Evolutionary conservation across 768 basidiomycete genomes (phyloP).

Genomic region (Xanthoconium purpureum): DNA sequence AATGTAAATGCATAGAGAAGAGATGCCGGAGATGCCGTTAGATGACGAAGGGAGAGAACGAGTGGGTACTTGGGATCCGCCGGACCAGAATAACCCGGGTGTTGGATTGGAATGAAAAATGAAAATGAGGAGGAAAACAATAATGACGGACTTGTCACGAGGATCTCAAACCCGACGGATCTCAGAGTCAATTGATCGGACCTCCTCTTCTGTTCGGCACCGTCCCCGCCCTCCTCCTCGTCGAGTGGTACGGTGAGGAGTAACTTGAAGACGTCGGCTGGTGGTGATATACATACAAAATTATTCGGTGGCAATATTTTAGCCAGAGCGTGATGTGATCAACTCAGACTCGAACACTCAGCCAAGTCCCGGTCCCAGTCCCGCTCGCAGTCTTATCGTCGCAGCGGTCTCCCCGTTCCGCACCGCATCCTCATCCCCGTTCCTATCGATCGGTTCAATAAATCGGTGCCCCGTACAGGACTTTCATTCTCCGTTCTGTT

Average conservation of each 20-base stretch:
- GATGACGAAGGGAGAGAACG: neutral
- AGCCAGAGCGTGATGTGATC: conserved; percentile 11
- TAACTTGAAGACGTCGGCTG: neutral
- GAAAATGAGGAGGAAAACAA: neutral
- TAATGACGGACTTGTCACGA: neutral
- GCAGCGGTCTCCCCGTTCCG: neutral
- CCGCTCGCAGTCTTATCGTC: neutral
- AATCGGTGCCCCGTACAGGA: conserved; percentile 11
- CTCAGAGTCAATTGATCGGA: conserved; percentile 24
- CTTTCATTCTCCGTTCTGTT: conserved; percentile 18
- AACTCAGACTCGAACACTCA: conserved; percentile 23
- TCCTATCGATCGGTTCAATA: conserved; percentile 16
- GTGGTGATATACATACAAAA: conserved; percentile 1
- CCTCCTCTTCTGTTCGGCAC: conserved; percentile 21
- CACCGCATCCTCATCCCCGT: conserved; percentile 2
- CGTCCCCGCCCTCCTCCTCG: conserved; percentile 10
- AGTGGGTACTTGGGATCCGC: no score
- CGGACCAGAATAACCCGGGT: no score
- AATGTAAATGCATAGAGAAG: neutral
- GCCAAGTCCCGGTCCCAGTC: neutral
- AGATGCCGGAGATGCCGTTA: conserved; percentile 14
- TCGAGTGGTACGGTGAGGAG: neutral
- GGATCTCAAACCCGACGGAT: conserved; percentile 30
- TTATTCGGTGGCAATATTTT: conserved; percentile 31
- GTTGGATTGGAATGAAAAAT: no score